Conservation (phyloP, 2,329 filamentous ascomycete species). For the Aureobasidium sp. region DNA sequence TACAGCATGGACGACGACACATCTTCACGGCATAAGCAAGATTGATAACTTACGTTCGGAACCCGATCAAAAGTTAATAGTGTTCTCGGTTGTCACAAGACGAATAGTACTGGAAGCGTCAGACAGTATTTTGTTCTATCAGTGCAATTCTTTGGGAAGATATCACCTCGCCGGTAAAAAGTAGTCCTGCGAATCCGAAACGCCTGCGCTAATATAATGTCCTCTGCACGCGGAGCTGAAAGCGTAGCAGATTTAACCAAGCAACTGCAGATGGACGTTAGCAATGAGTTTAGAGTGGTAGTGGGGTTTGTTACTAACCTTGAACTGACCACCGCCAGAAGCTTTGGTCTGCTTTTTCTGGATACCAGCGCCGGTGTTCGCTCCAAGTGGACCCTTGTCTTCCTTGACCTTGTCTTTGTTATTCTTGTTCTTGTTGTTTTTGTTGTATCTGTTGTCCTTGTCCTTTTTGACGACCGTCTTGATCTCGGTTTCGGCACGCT, state of each 20-base stretch:
- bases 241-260: not conserved
- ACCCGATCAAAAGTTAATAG: not conserved
- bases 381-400: constrained; percentile 30
- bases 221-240: not conserved
- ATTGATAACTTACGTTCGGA: not conserved
- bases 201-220: constrained; percentile 6
- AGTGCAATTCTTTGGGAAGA: not conserved
- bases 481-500: constrained; percentile 87
- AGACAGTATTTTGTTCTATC: not conserved
- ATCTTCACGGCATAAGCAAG: not conserved
- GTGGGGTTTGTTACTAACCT: constrained; percentile 3
- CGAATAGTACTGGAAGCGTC: not conserved
- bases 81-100: not conserved
- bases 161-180: not conserved
- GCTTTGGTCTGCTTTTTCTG: constrained; percentile 29
- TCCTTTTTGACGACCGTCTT: constrained; percentile 57
- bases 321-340: constrained; percentile 9
- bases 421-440: constrained; percentile 27
- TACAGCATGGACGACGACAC: not conserved
- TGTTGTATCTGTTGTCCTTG: constrained; percentile 43
- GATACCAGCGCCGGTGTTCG: constrained; percentile 30
- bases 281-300: not conserved
- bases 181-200: not conserved
- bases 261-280: not conserved
- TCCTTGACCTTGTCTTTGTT: constrained; percentile 38